Base-by-base conservation (phyloP, 2,329 filamentous ascomycete species). In the Sporothrix pallida region DNA sequence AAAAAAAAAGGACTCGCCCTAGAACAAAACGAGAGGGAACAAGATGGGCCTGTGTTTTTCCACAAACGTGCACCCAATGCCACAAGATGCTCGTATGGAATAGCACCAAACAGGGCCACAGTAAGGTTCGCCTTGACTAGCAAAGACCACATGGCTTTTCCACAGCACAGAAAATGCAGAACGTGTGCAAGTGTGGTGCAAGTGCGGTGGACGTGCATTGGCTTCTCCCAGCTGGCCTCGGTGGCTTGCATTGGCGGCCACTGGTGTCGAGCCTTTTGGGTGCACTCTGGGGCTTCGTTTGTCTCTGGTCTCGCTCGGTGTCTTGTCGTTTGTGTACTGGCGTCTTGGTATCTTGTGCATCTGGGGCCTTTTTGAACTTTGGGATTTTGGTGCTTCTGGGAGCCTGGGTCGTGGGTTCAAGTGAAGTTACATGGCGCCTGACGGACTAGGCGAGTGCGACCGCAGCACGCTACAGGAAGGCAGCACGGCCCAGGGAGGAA, bases 231-330 rank as follows among this genome's bases (percentile, higher is more conserved):
- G 20, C 12, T 23, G 20, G 20, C 20, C 52, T 37, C 7, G 23
- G 62, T 48, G 42, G 62, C 62, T 67, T 67, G 62, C 62, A 46
- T 67, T 67, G 62, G 62, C 42, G 62, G 37, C n/a, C 15, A 37
- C 13, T 26, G 5, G 12, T 2, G 31, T 63, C n/a, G 9, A 37
- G 31, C 31, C 31, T 37, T 37, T 9, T 17, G 42, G n/a, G 17
- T 17, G 3, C 56, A 15, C 23, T 62, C 17, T 42, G 44, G n/a
- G 12, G 44, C 4, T 5, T 48, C 4, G 2, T 17, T 44, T 60
- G 60, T 58, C 54, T 50, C 48, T 17, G 15, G 48, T 52, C 48
- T 50, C 17, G 48, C 17, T 17, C 12, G 5, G n/a, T 52, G 50
- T 52, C n/a, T 56, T 56, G 52, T 56, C 13, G 48, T 17, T 52